Evolutionary conservation across 495 filamentous ascomycete species (phyloP).

Genomic region (Talaromyces nanjingensis): DNA sequence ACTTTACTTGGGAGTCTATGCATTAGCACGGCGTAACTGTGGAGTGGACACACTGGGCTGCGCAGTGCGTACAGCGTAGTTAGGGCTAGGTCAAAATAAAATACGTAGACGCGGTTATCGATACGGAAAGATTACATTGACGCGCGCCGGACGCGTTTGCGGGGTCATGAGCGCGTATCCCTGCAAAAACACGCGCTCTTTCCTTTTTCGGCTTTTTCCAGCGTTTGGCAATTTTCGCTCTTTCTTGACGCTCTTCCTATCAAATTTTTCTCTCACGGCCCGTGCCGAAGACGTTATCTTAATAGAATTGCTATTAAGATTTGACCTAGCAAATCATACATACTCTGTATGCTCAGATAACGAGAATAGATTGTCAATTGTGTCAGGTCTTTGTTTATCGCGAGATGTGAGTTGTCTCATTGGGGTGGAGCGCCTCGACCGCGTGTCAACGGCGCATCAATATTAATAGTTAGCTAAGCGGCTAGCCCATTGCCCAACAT

Average conservation of each 20-base stretch:
- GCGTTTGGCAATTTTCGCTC: background rate
- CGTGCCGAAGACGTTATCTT: slow-evolving; percentile 1
- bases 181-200: background rate
- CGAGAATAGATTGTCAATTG: background rate
- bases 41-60: no score
- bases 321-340: background rate
- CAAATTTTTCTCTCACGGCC: background rate
- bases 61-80: background rate
- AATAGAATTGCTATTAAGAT: background rate
- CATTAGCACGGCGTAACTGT: background rate
- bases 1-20: background rate
- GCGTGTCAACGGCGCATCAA: background rate
- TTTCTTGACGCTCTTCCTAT: background rate
- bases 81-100: background rate
- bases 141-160: slow-evolving; percentile 9
- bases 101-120: slow-evolving; percentile 6
- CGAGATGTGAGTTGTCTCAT: background rate
- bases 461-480: background rate
- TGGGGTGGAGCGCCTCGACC: background rate
- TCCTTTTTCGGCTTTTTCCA: background rate
- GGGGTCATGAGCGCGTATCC: slow-evolving; percentile 8
- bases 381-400: background rate
- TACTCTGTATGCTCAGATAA: no score
- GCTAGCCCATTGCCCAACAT: background rate
- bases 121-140: slow-evolving; percentile 7